Percentiles rank a stretch among this genome's conserved stretches.
phyloP scores from a whole-genome alignment of 257 asterid species.

The Nicotiana obtusifolia region DNA sequence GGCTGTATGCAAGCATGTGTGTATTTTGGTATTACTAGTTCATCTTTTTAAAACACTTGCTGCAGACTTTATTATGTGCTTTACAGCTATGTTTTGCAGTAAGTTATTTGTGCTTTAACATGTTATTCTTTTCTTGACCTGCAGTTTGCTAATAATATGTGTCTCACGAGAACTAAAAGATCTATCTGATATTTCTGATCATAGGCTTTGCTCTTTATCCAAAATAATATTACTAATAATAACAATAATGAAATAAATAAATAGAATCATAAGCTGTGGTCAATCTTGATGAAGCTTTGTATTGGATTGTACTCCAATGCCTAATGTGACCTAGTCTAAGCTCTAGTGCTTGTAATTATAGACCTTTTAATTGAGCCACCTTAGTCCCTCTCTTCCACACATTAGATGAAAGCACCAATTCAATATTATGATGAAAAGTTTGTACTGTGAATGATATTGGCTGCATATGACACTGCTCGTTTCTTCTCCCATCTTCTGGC shows the following conservation, averaged over 20 bases:
- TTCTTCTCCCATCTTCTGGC: conserved; percentile 10
- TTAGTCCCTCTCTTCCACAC: not conserved
- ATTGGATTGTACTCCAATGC: not conserved
- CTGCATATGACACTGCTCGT: not conserved
- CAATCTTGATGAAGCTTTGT: not conserved
- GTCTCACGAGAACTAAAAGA: not conserved
- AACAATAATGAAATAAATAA: not conserved
- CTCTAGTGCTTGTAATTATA: not conserved
- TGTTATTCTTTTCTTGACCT: not conserved
- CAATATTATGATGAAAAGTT: conserved; percentile 7
- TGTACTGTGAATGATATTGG: not conserved
- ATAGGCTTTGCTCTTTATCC: not conserved
- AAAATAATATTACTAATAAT: not conserved
- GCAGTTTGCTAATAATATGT: not conserved
- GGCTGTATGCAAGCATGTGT: not conserved
- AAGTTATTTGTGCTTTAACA: not conserved
- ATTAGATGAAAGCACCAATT: not conserved
- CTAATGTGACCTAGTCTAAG: not conserved
- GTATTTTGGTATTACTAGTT: not conserved
- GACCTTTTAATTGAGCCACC: not conserved
- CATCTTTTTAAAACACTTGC: too few species aligned
- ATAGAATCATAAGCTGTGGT: not conserved
- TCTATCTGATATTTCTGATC: not conserved
- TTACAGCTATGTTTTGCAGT: not conserved
- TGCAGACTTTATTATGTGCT: not conserved